Evolutionary conservation across 805 yeast species (phyloP).

Genomic region (Suhomyces kilbournensis): DNA sequence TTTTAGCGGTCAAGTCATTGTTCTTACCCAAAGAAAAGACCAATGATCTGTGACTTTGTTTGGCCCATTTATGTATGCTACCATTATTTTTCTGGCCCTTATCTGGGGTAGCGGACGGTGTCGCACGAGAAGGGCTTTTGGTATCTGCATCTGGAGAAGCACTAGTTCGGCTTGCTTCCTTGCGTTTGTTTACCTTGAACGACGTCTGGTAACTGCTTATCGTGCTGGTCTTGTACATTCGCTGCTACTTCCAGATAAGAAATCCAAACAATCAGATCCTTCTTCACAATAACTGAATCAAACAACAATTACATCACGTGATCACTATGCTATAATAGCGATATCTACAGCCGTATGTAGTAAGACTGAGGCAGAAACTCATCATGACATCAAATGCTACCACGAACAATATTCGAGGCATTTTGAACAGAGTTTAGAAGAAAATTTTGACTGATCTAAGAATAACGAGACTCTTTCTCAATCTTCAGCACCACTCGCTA

Average conservation of each 20-base stretch:
- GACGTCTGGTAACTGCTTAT: background rate
- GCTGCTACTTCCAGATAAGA: background rate
- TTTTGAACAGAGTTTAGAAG: too few relatives aligned
- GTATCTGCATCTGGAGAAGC: background rate
- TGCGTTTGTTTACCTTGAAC: background rate
- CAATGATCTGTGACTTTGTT: constrained; percentile 5
- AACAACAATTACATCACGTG: background rate
- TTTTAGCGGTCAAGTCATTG: constrained; percentile 8
- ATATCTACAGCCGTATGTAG: too few relatives aligned
- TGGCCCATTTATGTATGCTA: constrained; percentile 5
- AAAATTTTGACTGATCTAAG: too few relatives aligned
- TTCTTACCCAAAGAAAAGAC: constrained; percentile 10
- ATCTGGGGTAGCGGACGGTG: background rate
- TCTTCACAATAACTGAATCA: too few relatives aligned
- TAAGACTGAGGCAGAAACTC: too few relatives aligned
- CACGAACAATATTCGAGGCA: too few relatives aligned
- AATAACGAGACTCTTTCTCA: too few relatives aligned
- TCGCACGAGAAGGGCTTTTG: background rate
- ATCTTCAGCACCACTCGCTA: too few relatives aligned
- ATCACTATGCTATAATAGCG: too few relatives aligned
- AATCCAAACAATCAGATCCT: background rate
- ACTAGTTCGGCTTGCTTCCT: background rate
- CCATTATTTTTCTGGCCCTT: background rate
- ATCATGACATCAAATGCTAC: too few relatives aligned
- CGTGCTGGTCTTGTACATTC: background rate